Base-by-base conservation (phyloP, 2,329 filamentous ascomycete species). In the Sporothrix curviconia region DNA sequence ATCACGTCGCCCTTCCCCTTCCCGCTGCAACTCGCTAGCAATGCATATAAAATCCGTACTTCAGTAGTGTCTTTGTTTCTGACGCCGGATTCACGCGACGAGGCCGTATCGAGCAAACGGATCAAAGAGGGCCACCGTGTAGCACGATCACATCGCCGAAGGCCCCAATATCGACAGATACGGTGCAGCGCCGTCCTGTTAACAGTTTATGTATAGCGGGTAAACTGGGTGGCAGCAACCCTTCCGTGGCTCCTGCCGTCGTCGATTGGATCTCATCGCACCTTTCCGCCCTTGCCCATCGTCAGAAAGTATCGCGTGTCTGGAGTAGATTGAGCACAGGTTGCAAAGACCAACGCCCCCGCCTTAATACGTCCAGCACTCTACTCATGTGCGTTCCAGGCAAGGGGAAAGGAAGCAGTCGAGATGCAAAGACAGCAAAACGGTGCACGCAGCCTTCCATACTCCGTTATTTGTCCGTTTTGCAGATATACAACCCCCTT, bases 21-120 rank as follows among this genome's bases (percentile, higher is more conserved):
- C 42, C 24, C 39, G 42, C 42, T 59, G 58, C 54, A 56, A 59
- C 58, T 54, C 49, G 55, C 58, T 59, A 59, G 54, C 47, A 47
- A 59, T 37, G 49, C 49, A 56, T 40, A 37, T 19, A 44, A 42
- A 58, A 55, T 17, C 43, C 37, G n/a, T n/a, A n/a, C n/a, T n/a
- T n/a, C n/a, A n/a, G 39, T 24, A 17, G 52, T 47, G 46, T 44
- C 44, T 36, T 59, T 43, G 36, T 56, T 44, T 58, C 57, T 50
- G 36, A 55, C 57, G 28, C 52, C 57, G 44, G 52, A 55, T 36
- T 37, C 50, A 37, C 25, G 28, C 44, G 25, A 43, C 32, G 49
- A 50, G 37, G 17, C 51, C 25, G 37, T 47, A 25, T 51, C 47
- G 47, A 19, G 39, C 17, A 32, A 53, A n/a, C 42, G 17, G 34